A percentile compares a stretch with the other conserved stretches of the same genome.
phyloP scores from a whole-genome alignment of 495 filamentous ascomycete species.

The Polyplosphaeria fusca region DNA sequence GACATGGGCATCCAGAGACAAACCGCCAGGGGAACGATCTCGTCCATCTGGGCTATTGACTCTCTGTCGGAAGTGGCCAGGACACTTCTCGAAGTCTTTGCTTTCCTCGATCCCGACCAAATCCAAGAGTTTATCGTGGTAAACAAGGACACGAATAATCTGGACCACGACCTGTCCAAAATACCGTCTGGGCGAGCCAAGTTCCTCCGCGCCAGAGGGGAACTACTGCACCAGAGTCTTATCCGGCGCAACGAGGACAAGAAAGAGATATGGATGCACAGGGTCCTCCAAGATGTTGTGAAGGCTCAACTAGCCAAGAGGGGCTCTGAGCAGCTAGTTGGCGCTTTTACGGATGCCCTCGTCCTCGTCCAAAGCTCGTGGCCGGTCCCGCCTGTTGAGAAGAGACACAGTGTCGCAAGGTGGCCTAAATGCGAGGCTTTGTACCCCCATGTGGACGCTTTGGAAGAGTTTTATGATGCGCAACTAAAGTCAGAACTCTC shows the following conservation, averaged over 20 bases:
- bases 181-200: background rate
- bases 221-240: background rate
- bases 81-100: background rate
- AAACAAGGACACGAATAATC: background rate
- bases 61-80: background rate
- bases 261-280: background rate
- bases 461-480: background rate
- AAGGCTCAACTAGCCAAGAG: background rate
- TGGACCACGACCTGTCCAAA: background rate
- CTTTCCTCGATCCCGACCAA: background rate
- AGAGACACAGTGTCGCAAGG: background rate
- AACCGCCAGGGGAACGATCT: background rate
- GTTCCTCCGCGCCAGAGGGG: background rate
- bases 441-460: background rate
- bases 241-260: background rate
- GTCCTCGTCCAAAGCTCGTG: background rate
- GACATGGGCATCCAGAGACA: background rate
- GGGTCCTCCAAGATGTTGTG: background rate
- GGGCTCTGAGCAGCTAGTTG: background rate
- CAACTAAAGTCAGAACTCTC: background rate
- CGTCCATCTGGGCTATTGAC: background rate
- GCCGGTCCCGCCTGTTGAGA: background rate
- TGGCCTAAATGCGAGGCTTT: background rate
- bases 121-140: background rate
- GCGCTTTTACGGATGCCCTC: background rate